phyloP scores from a whole-genome alignment of 768 basidiomycete species.

The Leccinum disarticulatum region DNA sequence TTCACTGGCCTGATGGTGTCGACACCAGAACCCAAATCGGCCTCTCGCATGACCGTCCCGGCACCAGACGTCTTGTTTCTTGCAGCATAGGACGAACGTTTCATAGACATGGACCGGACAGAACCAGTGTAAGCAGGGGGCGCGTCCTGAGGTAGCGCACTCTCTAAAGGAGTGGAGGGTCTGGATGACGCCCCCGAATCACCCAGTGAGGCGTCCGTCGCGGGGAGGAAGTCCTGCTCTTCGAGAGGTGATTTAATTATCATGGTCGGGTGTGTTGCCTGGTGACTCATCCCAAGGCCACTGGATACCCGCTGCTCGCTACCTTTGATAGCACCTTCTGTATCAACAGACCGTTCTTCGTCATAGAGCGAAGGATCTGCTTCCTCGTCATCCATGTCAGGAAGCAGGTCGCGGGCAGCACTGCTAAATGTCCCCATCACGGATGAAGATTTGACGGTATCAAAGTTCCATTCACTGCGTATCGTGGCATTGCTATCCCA shows the following conservation, averaged over 20 bases:
- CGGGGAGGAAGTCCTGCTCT: conserved; percentile 46
- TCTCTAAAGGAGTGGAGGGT: conserved; percentile 36
- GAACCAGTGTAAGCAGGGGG: conserved; percentile 78
- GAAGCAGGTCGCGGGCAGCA: conserved; percentile 67
- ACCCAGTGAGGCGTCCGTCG: conserved; percentile 36
- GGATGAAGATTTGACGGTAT: conserved; percentile 70
- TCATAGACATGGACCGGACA: conserved; percentile 52
- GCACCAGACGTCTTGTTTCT: conserved; percentile 58
- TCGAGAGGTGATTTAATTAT: conserved; percentile 51
- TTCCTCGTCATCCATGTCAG: conserved; percentile 57
- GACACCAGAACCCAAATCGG: conserved; percentile 82
- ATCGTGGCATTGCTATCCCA: conserved; percentile 79
- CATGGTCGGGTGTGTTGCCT: conserved; percentile 70
- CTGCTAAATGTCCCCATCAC: conserved; percentile 78
- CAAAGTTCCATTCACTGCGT: conserved; percentile 95
- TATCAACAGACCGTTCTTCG: conserved; percentile 57
- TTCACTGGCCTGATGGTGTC: conserved; percentile 94
- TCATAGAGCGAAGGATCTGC: conserved; percentile 40
- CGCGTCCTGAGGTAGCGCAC: conserved; percentile 46
- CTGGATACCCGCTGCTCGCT: conserved; percentile 47
- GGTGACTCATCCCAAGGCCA: conserved; percentile 49
- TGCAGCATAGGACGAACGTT: conserved; percentile 79
- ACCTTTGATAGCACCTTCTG: conserved; percentile 61
- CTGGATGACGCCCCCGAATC: conserved; percentile 41
- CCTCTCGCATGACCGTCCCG: conserved; percentile 77